Evolutionary conservation across 345 rosid genomes (phyloP).

Genomic region (Populus ilicifolia): DNA sequence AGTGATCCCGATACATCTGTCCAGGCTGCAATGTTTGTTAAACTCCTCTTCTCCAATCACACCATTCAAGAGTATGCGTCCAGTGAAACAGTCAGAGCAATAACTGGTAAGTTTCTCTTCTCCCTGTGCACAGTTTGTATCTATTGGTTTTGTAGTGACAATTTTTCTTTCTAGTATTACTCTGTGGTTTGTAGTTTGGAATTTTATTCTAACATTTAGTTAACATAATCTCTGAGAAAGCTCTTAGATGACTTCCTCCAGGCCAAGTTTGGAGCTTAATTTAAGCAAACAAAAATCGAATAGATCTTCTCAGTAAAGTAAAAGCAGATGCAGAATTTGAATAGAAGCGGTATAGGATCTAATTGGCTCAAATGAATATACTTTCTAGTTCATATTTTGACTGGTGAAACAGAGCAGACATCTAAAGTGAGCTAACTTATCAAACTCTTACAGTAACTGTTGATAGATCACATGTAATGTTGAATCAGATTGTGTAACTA

Average conservation of each 20-base stretch:
- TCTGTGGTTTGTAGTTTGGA: background rate
- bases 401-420: background rate
- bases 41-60: constrained; percentile 91
- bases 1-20: constrained; percentile 92
- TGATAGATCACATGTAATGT: background rate
- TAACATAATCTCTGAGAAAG: background rate
- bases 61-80: constrained; percentile 99
- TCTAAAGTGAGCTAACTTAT: background rate
- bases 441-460: background rate
- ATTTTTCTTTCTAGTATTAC: background rate
- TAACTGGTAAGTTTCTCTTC: constrained; percentile 66
- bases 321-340: background rate
- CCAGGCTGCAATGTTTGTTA: constrained; percentile 97
- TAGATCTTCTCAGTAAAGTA: background rate
- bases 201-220: background rate
- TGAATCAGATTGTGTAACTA: background rate
- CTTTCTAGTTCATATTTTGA: background rate
- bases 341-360: background rate
- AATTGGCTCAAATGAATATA: background rate
- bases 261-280: background rate
- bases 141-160: background rate
- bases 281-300: background rate
- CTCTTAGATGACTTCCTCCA: background rate
- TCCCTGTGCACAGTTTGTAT: background rate
- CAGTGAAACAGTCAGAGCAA: constrained; percentile 95